A percentile compares a stretch with the other conserved stretches of the same genome.
These are phyloP conservation scores for Fusarium fujikuroi DNA, from an alignment of 2,329 filamentous ascomycete genomes.

Conservation along the genomic window DNA sequence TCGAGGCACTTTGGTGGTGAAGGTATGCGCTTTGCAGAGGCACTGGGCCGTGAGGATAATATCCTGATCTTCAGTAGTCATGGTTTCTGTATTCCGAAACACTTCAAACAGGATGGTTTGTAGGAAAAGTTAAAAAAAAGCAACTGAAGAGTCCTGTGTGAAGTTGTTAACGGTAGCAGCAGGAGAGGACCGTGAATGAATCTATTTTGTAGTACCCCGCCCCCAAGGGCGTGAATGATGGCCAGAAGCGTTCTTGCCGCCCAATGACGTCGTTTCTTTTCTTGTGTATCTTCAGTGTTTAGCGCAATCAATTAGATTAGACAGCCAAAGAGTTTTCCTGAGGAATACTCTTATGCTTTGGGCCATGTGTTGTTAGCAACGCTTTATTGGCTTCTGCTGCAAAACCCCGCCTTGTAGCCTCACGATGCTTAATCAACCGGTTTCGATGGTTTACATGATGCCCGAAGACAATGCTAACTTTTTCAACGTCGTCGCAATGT, in stretches of 20 bases:
- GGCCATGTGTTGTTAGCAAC: too few relatives aligned
- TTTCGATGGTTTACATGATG: constrained; percentile 13
- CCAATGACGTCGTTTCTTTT: background rate
- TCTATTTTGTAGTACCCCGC: constrained; percentile 9
- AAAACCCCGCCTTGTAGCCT: constrained; percentile 3
- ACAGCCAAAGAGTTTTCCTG: background rate
- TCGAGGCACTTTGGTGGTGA: constrained; percentile 48
- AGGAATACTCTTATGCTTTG: too few relatives aligned
- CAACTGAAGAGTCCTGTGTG: background rate
- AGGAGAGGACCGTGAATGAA: background rate
- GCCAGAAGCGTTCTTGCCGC: background rate
- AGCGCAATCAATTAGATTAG: background rate
- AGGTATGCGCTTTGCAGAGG: constrained; percentile 57
- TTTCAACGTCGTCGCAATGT: background rate
- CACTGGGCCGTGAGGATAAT: constrained; percentile 50
- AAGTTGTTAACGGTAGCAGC: background rate
- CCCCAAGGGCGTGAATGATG: constrained; percentile 15
- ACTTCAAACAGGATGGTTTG: background rate
- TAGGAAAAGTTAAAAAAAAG: background rate
- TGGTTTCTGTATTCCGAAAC: fast-evolving
- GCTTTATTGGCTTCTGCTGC: background rate
- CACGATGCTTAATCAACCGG: background rate
- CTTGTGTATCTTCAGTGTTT: fast-evolving
- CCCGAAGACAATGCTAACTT: background rate
- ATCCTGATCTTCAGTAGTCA: background rate